Percentiles rank a stretch among this genome's conserved stretches.
Evolutionary conservation across 176 grass and related monocot genomes (phyloP).

Genomic region (Typha latifolia): DNA sequence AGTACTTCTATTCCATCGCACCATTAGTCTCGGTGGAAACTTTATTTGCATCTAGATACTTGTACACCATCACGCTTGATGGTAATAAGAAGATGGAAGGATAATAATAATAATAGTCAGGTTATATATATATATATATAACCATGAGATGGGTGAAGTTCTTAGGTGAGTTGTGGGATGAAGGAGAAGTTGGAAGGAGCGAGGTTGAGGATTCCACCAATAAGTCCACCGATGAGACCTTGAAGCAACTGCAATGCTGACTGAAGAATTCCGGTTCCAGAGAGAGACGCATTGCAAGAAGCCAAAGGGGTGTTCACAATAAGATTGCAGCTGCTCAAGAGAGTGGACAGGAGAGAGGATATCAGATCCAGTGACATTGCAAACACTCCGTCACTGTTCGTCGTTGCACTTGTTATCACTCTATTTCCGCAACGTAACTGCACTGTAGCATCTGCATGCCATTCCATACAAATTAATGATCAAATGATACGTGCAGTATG

Average conservation of each 20-base stretch:
- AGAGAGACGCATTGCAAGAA: constrained; percentile 29
- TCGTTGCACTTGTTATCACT: constrained; percentile 19
- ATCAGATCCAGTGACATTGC: background rate
- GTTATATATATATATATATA: no score
- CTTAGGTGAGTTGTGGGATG: background rate
- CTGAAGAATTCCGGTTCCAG: constrained; percentile 26
- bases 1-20: no score
- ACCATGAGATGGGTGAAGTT: no score
- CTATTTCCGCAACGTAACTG: constrained; percentile 27
- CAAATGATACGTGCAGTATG: no score
- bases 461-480: background rate
- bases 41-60: no score
- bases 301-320: constrained; percentile 34
- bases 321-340: constrained; percentile 22
- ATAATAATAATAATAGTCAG: no score
- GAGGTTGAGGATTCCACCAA: constrained; percentile 17
- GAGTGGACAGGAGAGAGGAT: background rate
- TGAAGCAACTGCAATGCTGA: constrained; percentile 30
- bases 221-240: background rate
- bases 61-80: no score
- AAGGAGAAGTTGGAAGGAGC: constrained; percentile 11
- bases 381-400: constrained; percentile 36
- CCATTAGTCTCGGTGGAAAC: no score
- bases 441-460: constrained; percentile 30
- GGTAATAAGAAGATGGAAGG: no score